Base-by-base conservation (phyloP, 352 stramenopile species). In the Pelagophyceae sp. region DNA sequence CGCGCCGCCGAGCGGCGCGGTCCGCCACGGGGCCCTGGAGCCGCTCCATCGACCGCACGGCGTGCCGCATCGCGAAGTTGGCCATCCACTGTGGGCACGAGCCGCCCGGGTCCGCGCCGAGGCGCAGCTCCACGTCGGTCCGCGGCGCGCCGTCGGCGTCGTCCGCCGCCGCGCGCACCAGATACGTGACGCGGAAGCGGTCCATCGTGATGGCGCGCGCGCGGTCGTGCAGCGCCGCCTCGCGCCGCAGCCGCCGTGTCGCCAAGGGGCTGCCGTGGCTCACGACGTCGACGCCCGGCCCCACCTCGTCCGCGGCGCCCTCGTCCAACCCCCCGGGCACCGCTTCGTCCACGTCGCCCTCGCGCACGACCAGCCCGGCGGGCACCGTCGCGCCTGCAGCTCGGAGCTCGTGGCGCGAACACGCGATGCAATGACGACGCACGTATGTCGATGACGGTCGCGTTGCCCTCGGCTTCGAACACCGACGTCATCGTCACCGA, bases 91-190 rank as follows among this genome's bases (percentile, higher is more conserved):
- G 61, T 15, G 61, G 61, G 31, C 61, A 71, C 3, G 15, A 6
- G n/a, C 17, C 29, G 61, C 61, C 61, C 61, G 61, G 61, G 61
- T 71, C 61, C 61, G 61, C 61, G 61, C 61, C 61, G 61, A 71
- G n/a, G 29, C 3, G 17, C 15, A 71, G 27, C 31, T 71, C 61
- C n/a, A 71, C 61, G 15, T 40, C 3, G 29, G 61, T 71, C n/a
- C 61, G 11, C 29, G 29, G 15, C 54, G 54, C 15, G 2, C 25
- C 54, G 54, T 27, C 54, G 11, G 6, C 15, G 27, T 15, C 54
- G 2, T 29, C 27, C 11, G 54, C 15, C 15, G 27, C 54, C 61
- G 27, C 61, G n/a, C 31, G 6, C n/a, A 71, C n/a, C 3, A 40
- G 29, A 29, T 71, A 71, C n/a, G 61, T 71, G 29, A 37, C 27